Base-by-base conservation (phyloP, 129 eudicot species). In the Apium graveolens region DNA sequence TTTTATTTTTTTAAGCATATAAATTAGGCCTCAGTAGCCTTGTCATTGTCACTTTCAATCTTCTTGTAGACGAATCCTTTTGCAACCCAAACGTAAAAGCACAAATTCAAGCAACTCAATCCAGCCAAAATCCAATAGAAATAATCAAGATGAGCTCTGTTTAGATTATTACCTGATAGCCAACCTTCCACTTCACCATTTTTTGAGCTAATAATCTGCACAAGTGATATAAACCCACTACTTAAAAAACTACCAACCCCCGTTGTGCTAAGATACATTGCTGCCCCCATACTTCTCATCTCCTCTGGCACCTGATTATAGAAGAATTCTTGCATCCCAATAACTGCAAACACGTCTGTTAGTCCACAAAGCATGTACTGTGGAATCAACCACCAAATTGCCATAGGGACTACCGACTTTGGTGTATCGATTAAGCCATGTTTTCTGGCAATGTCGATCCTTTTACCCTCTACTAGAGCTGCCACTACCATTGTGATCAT, bases 401-500 rank as follows among this genome's bases (percentile, higher is more conserved):
- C 65, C 87, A 84, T 80, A 4, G 86, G 87, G 48, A 80, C 70
- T 34, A 70, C 49, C 4, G 60, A 76, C 11, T 82, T 70, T 0
- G 88, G 84, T 1, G 9, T 4, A 44, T 87, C 84, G 0, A 86
- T 41, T 10, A 86, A 78, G 11, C 89, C 89, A 18, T 84, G 38
- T 10, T 80, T 46, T 7, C 26, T 73, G 18, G 91, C 92, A 21
- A 83, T n/a, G 13, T 21, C 44, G 45, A 84, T 31, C 76, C 96
- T 79, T 41, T 75, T 76, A 16, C 84, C 29, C 81, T 90, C 96
- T 3, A 86, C 85, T n/a, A 83, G 68, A 0, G 89, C 96, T 1
- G 96, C 83, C 4, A 83, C 81, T 0, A 81, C 71, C 89, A 88
- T 88, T 38, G 84, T 70, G 26, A 90, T 11, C 11, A 88, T 76